A percentile compares a stretch with the other conserved stretches of the same genome.
Evolutionary conservation across 176 grass and related monocot species (phyloP).

Genomic region (Triticum turgidum): DNA sequence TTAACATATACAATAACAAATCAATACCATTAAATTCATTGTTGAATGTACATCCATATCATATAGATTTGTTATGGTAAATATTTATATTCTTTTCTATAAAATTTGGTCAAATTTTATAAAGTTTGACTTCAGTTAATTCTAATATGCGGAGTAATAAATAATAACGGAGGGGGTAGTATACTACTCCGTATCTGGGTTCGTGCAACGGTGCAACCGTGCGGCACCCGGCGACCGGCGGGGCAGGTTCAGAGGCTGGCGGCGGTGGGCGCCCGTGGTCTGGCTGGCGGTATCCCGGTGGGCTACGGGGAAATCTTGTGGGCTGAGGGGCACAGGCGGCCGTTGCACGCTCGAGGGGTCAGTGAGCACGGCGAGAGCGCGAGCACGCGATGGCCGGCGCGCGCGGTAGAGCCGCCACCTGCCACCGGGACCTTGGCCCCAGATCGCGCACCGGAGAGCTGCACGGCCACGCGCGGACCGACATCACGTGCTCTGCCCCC

Average conservation of each 20-base stretch:
- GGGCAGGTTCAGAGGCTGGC: neutral
- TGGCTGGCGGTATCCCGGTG: neutral
- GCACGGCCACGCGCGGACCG: too few species aligned
- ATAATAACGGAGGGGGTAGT: too few species aligned
- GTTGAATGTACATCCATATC: too few species aligned
- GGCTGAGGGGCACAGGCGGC: neutral
- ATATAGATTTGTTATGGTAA: too few species aligned
- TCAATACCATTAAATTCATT: too few species aligned
- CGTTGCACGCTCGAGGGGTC: neutral
- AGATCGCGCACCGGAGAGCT: neutral
- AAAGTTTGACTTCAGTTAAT: too few species aligned
- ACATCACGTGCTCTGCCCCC: neutral
- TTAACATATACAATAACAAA: too few species aligned
- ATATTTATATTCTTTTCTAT: too few species aligned
- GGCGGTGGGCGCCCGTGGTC: conserved; percentile 30
- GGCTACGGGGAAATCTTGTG: conserved; percentile 24
- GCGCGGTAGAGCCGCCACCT: conserved; percentile 15
- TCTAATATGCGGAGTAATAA: too few species aligned
- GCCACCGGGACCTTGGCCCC: neutral
- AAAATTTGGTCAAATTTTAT: too few species aligned
- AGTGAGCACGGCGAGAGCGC: neutral
- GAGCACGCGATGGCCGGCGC: neutral
- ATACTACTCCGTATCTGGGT: neutral
- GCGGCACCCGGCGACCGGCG: neutral
- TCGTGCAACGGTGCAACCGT: neutral